These are phyloP conservation scores for Cladosporium sp. DNA, from an alignment of 2,329 filamentous ascomycete species.

Conservation along the genomic window DNA sequence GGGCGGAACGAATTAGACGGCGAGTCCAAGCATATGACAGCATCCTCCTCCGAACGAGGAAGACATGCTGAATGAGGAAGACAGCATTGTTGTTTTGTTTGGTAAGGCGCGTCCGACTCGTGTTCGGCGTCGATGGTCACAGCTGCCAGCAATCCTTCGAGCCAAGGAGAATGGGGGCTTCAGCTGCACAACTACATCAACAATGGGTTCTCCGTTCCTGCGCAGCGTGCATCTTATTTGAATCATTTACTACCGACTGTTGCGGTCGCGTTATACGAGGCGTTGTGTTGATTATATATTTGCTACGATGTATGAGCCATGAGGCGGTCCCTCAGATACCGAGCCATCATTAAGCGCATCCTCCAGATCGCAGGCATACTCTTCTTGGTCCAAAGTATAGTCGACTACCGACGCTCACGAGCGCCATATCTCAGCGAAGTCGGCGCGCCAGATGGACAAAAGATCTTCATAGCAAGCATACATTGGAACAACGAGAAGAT, in stretches of 20 bases:
- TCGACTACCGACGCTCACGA: slow-evolving; percentile 12
- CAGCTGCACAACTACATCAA: neutral
- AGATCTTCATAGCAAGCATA: slow-evolving; percentile 67
- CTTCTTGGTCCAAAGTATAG: slow-evolving; percentile 12
- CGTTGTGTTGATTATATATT: neutral
- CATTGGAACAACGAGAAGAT: slow-evolving; percentile 67
- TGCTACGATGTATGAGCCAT: slow-evolving; percentile 4
- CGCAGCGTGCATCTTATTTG: neutral
- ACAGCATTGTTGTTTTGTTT: neutral
- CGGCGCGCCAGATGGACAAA: neutral
- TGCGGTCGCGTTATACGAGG: neutral
- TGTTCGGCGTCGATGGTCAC: neutral
- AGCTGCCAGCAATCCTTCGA: too few species aligned
- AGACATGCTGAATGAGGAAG: neutral
- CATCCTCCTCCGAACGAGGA: neutral
- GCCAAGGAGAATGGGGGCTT: slow-evolving; percentile 6
- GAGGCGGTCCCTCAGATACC: slow-evolving; percentile 11
- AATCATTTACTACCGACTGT: neutral
- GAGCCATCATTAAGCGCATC: slow-evolving; percentile 14
- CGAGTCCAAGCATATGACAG: neutral
- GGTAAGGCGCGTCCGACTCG: neutral
- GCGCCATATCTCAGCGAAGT: neutral
- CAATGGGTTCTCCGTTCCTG: neutral
- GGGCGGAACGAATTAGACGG: neutral
- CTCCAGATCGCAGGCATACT: slow-evolving; percentile 9